Base-by-base conservation (phyloP, 2,329 filamentous ascomycete genomes). In the Verticillium dahliae region DNA sequence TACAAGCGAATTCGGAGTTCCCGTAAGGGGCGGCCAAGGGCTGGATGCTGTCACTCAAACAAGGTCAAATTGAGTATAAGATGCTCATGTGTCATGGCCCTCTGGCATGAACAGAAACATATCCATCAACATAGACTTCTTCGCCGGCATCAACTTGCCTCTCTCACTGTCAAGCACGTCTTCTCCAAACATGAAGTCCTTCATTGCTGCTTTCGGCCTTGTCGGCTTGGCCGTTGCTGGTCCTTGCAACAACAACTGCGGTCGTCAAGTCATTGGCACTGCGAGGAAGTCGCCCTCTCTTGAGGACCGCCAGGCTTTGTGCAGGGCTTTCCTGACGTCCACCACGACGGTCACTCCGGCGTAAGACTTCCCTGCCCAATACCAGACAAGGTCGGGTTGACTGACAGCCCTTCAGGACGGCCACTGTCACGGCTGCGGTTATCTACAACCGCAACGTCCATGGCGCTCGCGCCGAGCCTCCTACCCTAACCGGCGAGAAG, bases 191-290 rank as follows among this genome's bases (percentile, higher is more conserved):
- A 18, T 58, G 57, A 58, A 58, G 57, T 50, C 57, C 27, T 58
- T 41, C 38, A 58, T 38, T 41, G 37, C 57, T 58, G 57, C 27
- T 35, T 15, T 50, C 14, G 57, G 57, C 57, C 37, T 58, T 14
- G 57, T 37, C 31, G 57, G 57, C 38, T 27, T 50, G 6, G 57
- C 38, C 38, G 10, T 45, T 9, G 61, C 61, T n/a, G 57, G 31
- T 14, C n/a, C 39, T 22, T 64, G 62, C 58, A 62, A 62, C 60
- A 62, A 64, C 57, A 64, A 64, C 52, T 64, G 61, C 35, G 61
- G 63, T n/a, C 63, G 61, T 4, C 41, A 52, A 7, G 63, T 65
- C n/a, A 58, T 34, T 18, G 63, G 61, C 10, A 56, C 57, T 3
- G 63, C 52, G 7, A 27, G 56, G 5, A n/a, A 41, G 0, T 35